Conservation (phyloP, 148 eudicot species). For the Agrostemma githago region DNA sequence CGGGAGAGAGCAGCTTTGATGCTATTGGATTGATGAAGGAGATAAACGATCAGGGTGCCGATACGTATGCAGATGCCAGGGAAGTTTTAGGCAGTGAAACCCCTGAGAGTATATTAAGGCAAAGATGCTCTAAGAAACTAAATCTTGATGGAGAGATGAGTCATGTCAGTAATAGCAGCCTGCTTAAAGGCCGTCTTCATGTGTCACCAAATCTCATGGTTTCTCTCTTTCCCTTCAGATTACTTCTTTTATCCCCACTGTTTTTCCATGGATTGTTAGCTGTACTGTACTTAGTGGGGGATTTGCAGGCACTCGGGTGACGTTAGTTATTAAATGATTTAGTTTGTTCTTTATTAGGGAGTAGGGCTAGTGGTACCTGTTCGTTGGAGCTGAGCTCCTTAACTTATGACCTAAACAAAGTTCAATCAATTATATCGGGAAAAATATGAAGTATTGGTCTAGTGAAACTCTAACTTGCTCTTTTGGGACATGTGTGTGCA, state of each 20-base stretch:
- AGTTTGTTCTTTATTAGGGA: not conserved
- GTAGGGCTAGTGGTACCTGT: not conserved
- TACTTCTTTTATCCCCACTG: not conserved
- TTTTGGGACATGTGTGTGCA: not conserved
- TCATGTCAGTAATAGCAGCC: slow-evolving; percentile 22
- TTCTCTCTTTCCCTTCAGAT: slow-evolving; percentile 10
- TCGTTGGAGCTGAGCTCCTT: too few species aligned
- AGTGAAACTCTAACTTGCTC: not conserved
- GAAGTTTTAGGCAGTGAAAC: slow-evolving; percentile 84
- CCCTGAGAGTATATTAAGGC: slow-evolving; percentile 62
- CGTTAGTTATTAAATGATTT: not conserved
- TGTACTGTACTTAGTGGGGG: too few species aligned
- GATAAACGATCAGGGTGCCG: slow-evolving; percentile 69
- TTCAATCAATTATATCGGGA: too few species aligned
- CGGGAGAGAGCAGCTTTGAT: slow-evolving; percentile 65
- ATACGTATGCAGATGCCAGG: slow-evolving; percentile 78
- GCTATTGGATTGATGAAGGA: slow-evolving; percentile 91
- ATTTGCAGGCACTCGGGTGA: not conserved
- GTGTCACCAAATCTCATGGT: slow-evolving; percentile 50
- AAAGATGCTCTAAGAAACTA: slow-evolving; percentile 30
- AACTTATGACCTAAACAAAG: too few species aligned
- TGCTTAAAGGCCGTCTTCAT: slow-evolving; percentile 26
- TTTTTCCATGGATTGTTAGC: not conserved
- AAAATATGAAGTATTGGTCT: not conserved
- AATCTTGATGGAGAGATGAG: slow-evolving; percentile 31